A percentile compares a stretch with the other conserved stretches of the same genome.
These are phyloP conservation scores for Alternaria dauci DNA, from an alignment of 2,329 filamentous ascomycete species.

Conservation along the genomic window DNA sequence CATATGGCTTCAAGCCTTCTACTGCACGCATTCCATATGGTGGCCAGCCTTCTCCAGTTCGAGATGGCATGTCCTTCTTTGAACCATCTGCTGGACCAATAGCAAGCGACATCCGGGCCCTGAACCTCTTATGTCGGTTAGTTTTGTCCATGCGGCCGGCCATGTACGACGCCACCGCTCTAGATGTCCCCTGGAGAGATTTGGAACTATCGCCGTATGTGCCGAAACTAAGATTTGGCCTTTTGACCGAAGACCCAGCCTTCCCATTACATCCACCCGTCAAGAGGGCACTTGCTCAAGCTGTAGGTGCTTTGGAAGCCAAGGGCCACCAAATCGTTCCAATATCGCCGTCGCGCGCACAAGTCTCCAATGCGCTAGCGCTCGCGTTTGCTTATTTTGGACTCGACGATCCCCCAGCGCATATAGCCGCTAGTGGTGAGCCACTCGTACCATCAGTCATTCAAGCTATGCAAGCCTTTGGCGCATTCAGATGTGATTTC, in stretches of 20 bases:
- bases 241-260: slow-evolving; percentile 10
- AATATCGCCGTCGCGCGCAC: neutral
- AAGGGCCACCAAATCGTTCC: slow-evolving; percentile 8
- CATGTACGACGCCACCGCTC: slow-evolving; percentile 5
- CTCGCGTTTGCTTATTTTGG: slow-evolving; percentile 8
- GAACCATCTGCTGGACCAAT: slow-evolving; percentile 7
- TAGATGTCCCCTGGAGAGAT: slow-evolving; percentile 12
- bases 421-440: slow-evolving; percentile 7
- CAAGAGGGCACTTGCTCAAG: slow-evolving; percentile 9
- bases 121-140: neutral
- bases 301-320: slow-evolving; percentile 1
- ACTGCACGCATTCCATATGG: slow-evolving; percentile 58
- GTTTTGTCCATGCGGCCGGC: slow-evolving; percentile 9
- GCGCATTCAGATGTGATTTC: neutral
- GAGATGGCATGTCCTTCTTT: slow-evolving; percentile 7
- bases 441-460: slow-evolving; percentile 1
- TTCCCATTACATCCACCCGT: slow-evolving; percentile 15
- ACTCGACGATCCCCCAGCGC: neutral
- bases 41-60: slow-evolving; percentile 10
- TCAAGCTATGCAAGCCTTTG: slow-evolving; percentile 1
- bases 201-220: neutral
- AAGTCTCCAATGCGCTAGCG: slow-evolving; percentile 3
- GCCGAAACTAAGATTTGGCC: slow-evolving; percentile 9
- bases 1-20: slow-evolving; percentile 62
- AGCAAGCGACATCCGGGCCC: slow-evolving; percentile 9